Percentiles rank a stretch among this genome's conserved stretches.
Evolutionary conservation across 805 yeast genomes (phyloP).

Genomic region (Allodekkera sacchari): DNA sequence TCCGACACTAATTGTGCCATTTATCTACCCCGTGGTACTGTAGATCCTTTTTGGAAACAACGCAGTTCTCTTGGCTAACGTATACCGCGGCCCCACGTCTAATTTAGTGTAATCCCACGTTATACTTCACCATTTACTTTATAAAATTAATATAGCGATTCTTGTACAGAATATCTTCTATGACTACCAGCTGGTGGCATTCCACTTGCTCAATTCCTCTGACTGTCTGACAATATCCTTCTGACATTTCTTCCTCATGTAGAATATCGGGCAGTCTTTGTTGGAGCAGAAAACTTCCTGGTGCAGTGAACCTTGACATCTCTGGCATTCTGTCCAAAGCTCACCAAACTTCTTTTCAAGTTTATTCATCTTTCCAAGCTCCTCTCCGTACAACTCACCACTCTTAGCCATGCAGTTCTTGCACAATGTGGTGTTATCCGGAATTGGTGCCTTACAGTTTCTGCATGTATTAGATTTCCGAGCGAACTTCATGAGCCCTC

Average conservation of each 20-base stretch:
- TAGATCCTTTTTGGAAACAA: too few relatives aligned
- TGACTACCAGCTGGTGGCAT: constrained; percentile 43
- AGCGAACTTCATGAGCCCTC: constrained; percentile 85
- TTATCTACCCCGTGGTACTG: too few relatives aligned
- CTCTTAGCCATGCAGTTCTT: constrained; percentile 65
- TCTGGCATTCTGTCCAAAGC: constrained; percentile 96
- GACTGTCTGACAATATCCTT: constrained; percentile 57
- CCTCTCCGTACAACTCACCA: constrained; percentile 73
- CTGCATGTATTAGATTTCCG: constrained; percentile 83
- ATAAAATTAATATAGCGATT: background rate
- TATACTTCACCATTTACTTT: background rate
- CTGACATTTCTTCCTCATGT: constrained; percentile 87
- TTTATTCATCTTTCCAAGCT: constrained; percentile 69
- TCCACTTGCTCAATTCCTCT: constrained; percentile 58
- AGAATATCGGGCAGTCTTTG: constrained; percentile 95
- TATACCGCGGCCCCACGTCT: too few relatives aligned
- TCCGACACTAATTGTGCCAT: too few relatives aligned
- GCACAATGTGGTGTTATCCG: constrained; percentile 49
- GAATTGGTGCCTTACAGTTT: constrained; percentile 78
- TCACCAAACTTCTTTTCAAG: constrained; percentile 77
- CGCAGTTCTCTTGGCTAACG: too few relatives aligned
- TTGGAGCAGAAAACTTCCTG: constrained; percentile 94
- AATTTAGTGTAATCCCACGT: too few relatives aligned
- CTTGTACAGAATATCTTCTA: too few relatives aligned
- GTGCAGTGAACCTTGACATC: constrained; percentile 93